Base-by-base conservation (phyloP, 192 early-diverging fungal species). In the Podila horticola region DNA sequence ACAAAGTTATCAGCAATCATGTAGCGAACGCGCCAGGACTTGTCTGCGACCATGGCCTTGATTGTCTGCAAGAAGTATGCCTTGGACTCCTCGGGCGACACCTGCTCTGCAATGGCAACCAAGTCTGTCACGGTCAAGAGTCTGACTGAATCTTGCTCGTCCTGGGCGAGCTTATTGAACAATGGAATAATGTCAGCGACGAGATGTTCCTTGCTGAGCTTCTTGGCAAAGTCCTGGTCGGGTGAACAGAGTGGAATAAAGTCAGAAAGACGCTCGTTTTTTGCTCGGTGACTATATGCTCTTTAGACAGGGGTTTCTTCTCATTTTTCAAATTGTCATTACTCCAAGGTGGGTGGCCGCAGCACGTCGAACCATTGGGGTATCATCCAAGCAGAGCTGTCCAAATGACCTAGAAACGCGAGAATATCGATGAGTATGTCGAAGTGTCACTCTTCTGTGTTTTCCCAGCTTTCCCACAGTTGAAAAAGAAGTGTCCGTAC, bases 1-100 rank as follows among this genome's bases (percentile, higher is more conserved):
- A 97, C 94, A 92, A 96, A 98, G 86, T 98, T 98, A 72, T 97
- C 95, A 4, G 98, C 98, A 86, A 97, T 94, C 96, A 98, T 99
- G 82, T 98, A 99, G 66, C 97, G 87, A 57, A 99, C 97, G 67
- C 98, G 91, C 98, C 98, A 99, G 59, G 95, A 96, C 82, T 96
- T 97, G 84, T 99, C 98, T 30, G 88, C 83, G 57, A 93, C 94
- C 88, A 98, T 87, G 55, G 71, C 83, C 58, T 92, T 92, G 61
- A 99, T 88, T 50, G 89, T 88, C 66, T 88, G 88, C 52, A 97
- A 66, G 57, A 95, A 88, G 69, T 95, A 88, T 51, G 87, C 84
- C 82, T 93, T 95, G 77, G 84, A 91, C 82, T 95, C 94, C 38
- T 95, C 94, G 9, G 88, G 84, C 38, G 88, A 88, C 58, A 99